These are phyloP conservation scores for Heracleum sosnowskyi DNA, from an alignment of 129 eudicot genomes.

Conservation along the genomic window DNA sequence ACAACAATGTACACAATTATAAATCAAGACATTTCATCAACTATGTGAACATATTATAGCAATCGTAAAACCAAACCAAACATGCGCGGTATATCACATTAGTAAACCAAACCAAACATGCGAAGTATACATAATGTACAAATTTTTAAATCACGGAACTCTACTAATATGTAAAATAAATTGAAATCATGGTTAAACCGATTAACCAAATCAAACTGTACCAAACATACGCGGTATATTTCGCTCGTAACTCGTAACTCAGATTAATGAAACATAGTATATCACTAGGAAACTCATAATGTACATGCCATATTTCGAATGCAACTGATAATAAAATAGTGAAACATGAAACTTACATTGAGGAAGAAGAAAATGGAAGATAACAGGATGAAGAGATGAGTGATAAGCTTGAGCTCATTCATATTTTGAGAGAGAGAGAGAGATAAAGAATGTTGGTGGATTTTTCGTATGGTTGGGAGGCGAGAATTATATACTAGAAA, in stretches of 20 bases:
- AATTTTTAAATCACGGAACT: background rate
- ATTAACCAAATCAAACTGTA: background rate
- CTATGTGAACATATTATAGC: background rate
- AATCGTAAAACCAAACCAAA: background rate
- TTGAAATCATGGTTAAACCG: background rate
- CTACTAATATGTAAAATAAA: too few species aligned
- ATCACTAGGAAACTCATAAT: background rate
- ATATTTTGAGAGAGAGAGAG: constrained; percentile 23
- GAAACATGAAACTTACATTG: constrained; percentile 28
- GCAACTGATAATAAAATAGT: too few species aligned
- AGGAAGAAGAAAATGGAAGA: constrained; percentile 23
- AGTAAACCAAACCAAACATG: background rate
- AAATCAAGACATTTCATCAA: background rate
- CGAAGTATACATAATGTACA: background rate
- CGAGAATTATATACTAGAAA: constrained; percentile 13
- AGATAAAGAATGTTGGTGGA: constrained; percentile 27
- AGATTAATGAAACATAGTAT: background rate
- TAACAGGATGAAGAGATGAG: constrained; percentile 19
- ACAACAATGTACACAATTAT: background rate
- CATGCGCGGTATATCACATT: background rate
- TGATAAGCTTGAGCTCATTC: constrained; percentile 27
- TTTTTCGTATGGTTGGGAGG: constrained; percentile 34
- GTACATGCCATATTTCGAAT: background rate
- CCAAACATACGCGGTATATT: background rate
- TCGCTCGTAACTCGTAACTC: background rate